Conservation (phyloP, 2,329 filamentous ascomycete species). For the Zasmidium angulare region DNA sequence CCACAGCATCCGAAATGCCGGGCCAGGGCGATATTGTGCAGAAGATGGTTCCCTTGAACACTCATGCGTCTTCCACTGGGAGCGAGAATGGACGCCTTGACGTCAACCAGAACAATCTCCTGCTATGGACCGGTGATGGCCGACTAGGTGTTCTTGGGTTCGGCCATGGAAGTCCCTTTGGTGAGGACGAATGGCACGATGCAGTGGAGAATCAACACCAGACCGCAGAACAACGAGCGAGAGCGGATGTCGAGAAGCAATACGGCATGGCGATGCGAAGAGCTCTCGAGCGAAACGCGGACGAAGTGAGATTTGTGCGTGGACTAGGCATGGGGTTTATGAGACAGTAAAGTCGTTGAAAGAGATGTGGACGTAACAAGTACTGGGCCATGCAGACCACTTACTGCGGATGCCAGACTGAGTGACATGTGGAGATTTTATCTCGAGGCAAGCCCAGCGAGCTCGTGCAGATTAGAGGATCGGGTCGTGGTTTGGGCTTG, state of each 20-base stretch:
- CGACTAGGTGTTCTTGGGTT: conserved; percentile 69
- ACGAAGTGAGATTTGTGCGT: conserved; percentile 73
- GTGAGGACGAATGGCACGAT: conserved; percentile 37
- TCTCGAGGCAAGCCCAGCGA: no score
- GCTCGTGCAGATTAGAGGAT: no score
- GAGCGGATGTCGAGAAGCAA: conserved; percentile 56
- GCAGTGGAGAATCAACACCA: conserved; percentile 42
- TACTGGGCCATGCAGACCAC: no score
- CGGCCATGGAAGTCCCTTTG: conserved; percentile 37
- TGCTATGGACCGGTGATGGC: conserved; percentile 84
- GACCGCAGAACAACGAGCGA: conserved; percentile 46
- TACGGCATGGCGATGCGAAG: conserved; percentile 72
- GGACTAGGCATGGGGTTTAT: conserved; percentile 56
- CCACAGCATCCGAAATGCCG: conserved; percentile 22
- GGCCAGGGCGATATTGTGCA: conserved; percentile 69
- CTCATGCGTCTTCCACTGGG: not conserved
- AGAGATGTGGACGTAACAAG: no score
- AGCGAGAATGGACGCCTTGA: conserved; percentile 22
- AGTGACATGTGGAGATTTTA: no score
- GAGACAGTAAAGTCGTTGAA: not conserved
- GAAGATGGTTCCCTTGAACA: conserved; percentile 65
- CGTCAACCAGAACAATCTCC: conserved; percentile 60
- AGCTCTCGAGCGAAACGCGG: conserved; percentile 73
- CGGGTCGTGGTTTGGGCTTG: no score
- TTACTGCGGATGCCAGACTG: no score